These are phyloP conservation scores for Lactuca sativa DNA, from an alignment of 129 eudicot species.

Conservation along the genomic window DNA sequence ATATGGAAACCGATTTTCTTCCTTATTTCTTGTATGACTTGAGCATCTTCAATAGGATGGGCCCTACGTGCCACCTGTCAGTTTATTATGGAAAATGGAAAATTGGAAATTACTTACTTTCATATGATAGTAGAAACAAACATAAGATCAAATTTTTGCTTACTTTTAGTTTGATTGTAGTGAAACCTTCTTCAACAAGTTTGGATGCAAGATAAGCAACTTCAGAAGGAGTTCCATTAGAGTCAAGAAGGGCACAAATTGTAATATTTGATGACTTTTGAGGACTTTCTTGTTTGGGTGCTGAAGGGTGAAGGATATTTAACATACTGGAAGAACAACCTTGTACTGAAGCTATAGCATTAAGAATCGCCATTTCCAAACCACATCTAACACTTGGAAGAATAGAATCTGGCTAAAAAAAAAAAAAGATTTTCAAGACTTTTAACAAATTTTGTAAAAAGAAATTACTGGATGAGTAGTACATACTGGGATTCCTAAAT, in stretches of 20 bases:
- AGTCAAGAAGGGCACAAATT: slow-evolving; percentile 87
- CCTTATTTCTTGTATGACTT: slow-evolving; percentile 73
- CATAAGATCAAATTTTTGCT: slow-evolving; percentile 16
- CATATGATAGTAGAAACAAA: slow-evolving; percentile 1
- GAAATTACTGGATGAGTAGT: neutral
- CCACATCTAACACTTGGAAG: slow-evolving; percentile 96
- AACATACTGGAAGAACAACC: slow-evolving; percentile 49
- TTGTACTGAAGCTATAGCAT: slow-evolving; percentile 65
- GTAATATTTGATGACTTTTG: slow-evolving; percentile 41
- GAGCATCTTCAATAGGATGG: slow-evolving; percentile 77
- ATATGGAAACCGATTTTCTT: slow-evolving; percentile 60
- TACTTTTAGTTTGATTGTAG: slow-evolving; percentile 83
- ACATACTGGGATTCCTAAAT: slow-evolving; percentile 76
- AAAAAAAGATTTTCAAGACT: slow-evolving; percentile 19
- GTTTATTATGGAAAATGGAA: neutral
- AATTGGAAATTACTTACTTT: neutral
- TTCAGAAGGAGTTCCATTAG: slow-evolving; percentile 68
- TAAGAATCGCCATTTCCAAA: slow-evolving; percentile 83
- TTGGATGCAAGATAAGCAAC: slow-evolving; percentile 63
- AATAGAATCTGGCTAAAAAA: slow-evolving; percentile 67
- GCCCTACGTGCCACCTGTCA: slow-evolving; percentile 78
- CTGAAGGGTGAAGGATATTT: slow-evolving; percentile 45
- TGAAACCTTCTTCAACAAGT: slow-evolving; percentile 81
- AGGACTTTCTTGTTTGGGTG: slow-evolving; percentile 33
- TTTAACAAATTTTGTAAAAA: neutral